phyloP scores from a whole-genome alignment of 257 asterid species.

The Capsicum rhomboideum region DNA sequence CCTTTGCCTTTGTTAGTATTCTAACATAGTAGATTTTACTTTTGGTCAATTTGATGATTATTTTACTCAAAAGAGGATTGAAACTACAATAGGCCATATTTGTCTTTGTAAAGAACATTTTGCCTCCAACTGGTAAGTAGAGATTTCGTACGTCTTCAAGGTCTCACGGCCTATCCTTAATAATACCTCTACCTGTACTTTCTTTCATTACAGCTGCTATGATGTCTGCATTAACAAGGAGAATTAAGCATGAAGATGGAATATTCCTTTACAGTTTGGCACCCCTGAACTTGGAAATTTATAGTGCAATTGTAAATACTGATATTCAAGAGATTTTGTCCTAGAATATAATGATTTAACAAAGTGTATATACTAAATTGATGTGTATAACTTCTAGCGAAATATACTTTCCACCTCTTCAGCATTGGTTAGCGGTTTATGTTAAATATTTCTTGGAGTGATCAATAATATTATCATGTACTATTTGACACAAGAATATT shows the following conservation, averaged over 20 bases:
- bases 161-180: not conserved
- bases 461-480: not conserved
- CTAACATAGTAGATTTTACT: too few relatives aligned
- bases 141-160: not conserved
- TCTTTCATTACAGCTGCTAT: not conserved
- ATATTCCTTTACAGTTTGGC: not conserved
- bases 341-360: not conserved
- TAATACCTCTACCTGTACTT: not conserved
- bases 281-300: not conserved
- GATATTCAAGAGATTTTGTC: not conserved
- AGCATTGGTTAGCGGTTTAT: not conserved
- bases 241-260: not conserved
- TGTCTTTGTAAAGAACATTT: not conserved
- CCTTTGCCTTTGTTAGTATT: too few relatives aligned
- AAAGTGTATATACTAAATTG: too few relatives aligned
- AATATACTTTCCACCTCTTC: too few relatives aligned
- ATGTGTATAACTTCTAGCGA: too few relatives aligned
- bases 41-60: too few relatives aligned
- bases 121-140: too few relatives aligned
- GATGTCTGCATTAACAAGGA: too few relatives aligned
- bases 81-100: too few relatives aligned
- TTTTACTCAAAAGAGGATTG: too few relatives aligned
- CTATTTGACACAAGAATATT: not conserved
- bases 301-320: too few relatives aligned
- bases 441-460: not conserved